Conservation (phyloP, 1,284 basidiomycete genomes). For the Pseudozyma pruni region DNA sequence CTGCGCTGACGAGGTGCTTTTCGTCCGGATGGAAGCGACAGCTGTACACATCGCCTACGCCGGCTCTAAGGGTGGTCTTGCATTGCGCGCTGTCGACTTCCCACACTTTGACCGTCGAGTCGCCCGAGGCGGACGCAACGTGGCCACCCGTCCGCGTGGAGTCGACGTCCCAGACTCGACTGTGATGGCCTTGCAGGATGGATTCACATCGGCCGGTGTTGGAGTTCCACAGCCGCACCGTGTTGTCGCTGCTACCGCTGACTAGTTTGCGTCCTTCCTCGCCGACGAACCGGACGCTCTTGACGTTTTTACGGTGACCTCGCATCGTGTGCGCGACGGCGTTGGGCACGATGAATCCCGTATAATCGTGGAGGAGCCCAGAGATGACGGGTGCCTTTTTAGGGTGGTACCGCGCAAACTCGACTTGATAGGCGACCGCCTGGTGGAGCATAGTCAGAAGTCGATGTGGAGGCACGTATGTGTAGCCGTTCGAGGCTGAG, state of each 20-base stretch:
- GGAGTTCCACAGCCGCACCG: slow-evolving; percentile 61
- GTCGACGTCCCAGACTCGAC: slow-evolving; percentile 70
- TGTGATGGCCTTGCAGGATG: slow-evolving; percentile 68
- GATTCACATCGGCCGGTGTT: slow-evolving; percentile 57
- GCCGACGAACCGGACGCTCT: slow-evolving; percentile 70
- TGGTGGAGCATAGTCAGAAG: slow-evolving; percentile 69
- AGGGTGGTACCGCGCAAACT: slow-evolving; percentile 65
- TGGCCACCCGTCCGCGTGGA: slow-evolving; percentile 56
- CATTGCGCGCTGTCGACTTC: slow-evolving; percentile 48
- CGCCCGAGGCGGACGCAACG: slow-evolving; percentile 69
- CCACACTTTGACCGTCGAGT: slow-evolving; percentile 71
- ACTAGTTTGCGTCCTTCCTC: slow-evolving; percentile 67
- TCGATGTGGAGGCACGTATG: slow-evolving; percentile 69
- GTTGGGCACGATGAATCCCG: slow-evolving; percentile 59
- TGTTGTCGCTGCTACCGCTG: slow-evolving; percentile 69
- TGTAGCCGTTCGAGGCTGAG: slow-evolving; percentile 21
- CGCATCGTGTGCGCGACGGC: slow-evolving; percentile 57
- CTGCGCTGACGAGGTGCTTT: slow-evolving; percentile 69
- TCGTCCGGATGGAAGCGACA: slow-evolving; percentile 69
- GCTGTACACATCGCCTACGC: slow-evolving; percentile 70
- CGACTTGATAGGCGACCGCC: slow-evolving; percentile 71
- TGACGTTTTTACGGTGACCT: slow-evolving; percentile 70
- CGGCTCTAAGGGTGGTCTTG: slow-evolving; percentile 41
- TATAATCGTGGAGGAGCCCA: slow-evolving; percentile 60
- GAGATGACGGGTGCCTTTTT: slow-evolving; percentile 65